A percentile compares a stretch with the other conserved stretches of the same genome.
Conservation (phyloP, 2,329 filamentous ascomycete genomes). For the Sodiomyces alkalinus region DNA sequence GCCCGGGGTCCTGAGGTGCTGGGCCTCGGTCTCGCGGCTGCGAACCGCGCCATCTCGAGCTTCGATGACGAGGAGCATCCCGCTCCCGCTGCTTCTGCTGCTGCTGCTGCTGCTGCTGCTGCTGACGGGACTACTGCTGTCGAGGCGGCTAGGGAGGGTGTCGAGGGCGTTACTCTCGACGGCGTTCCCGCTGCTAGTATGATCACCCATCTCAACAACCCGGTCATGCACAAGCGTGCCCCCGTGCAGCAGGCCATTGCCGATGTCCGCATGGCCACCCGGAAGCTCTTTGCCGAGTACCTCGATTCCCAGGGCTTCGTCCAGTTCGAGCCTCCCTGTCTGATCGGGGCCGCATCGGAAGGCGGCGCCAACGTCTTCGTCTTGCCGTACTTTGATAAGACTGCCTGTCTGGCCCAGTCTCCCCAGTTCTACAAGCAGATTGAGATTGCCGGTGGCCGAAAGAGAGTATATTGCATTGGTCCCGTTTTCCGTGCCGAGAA, state of each 20-base stretch:
- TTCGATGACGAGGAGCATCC: slow-evolving; percentile 44
- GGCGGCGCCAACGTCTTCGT: slow-evolving; percentile 87
- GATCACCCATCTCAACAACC: slow-evolving; percentile 78
- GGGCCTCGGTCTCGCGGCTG: slow-evolving; percentile 39
- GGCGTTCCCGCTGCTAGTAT: slow-evolving; percentile 60
- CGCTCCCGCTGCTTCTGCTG: too few species aligned
- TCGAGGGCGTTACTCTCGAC: slow-evolving; percentile 24
- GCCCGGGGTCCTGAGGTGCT: slow-evolving; percentile 44
- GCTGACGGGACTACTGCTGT: slow-evolving; percentile 22
- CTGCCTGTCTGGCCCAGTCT: slow-evolving; percentile 65
- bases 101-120: slow-evolving; percentile 20
- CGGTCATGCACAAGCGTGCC: slow-evolving; percentile 80
- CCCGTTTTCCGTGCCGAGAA: slow-evolving; percentile 80
- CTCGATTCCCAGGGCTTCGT: slow-evolving; percentile 61
- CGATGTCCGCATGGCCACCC: slow-evolving; percentile 39
- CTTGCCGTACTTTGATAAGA: slow-evolving; percentile 75
- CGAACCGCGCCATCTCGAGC: slow-evolving; percentile 39
- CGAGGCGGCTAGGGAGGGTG: slow-evolving; percentile 23
- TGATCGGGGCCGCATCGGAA: slow-evolving; percentile 82
- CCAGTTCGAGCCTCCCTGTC: slow-evolving; percentile 76
- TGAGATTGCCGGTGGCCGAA: slow-evolving; percentile 63
- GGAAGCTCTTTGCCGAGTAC: slow-evolving; percentile 63
- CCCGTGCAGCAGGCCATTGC: slow-evolving; percentile 79
- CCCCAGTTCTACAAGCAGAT: slow-evolving; percentile 84
- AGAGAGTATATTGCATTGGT: slow-evolving; percentile 64